These are phyloP conservation scores for Neoconidiobolus thromboides DNA, from an alignment of 371 early-diverging fungal species.

Conservation along the genomic window DNA sequence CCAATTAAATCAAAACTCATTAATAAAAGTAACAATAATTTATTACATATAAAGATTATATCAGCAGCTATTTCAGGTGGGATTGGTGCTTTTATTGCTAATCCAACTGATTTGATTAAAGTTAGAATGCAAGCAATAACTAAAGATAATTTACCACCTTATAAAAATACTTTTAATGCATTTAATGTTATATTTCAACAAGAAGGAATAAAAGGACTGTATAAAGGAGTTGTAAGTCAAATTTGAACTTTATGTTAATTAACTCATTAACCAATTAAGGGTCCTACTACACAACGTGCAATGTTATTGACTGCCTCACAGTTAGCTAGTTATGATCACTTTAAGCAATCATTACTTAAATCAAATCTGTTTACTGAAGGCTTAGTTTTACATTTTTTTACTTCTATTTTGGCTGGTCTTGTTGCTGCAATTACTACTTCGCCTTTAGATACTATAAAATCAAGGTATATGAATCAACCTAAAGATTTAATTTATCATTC, in stretches of 20 bases:
- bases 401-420: constrained; percentile 9
- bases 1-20: constrained; percentile 14
- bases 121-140: constrained; percentile 7
- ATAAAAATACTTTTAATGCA: constrained; percentile 13
- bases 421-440: constrained; percentile 19
- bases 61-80: constrained; percentile 22
- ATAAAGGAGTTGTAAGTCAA: constrained; percentile 8
- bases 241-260: background rate
- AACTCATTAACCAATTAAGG: background rate
- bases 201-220: constrained; percentile 15
- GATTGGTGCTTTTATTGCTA: constrained; percentile 24
- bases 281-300: constrained; percentile 19
- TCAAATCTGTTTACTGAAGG: constrained; percentile 11
- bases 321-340: constrained; percentile 23
- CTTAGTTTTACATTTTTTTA: constrained; percentile 10
- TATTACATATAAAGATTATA: constrained; percentile 13
- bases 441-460: constrained; percentile 25
- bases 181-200: constrained; percentile 12
- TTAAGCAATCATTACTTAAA: constrained; percentile 19
- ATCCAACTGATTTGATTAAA: constrained; percentile 29
- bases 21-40: constrained; percentile 8
- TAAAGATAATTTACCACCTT: constrained; percentile 11
- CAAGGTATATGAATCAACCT: constrained; percentile 25
- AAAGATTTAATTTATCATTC: constrained; percentile 7
- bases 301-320: constrained; percentile 27